Conservation (phyloP, 148 eudicot genomes). For the Arctostaphylos glauca region DNA sequence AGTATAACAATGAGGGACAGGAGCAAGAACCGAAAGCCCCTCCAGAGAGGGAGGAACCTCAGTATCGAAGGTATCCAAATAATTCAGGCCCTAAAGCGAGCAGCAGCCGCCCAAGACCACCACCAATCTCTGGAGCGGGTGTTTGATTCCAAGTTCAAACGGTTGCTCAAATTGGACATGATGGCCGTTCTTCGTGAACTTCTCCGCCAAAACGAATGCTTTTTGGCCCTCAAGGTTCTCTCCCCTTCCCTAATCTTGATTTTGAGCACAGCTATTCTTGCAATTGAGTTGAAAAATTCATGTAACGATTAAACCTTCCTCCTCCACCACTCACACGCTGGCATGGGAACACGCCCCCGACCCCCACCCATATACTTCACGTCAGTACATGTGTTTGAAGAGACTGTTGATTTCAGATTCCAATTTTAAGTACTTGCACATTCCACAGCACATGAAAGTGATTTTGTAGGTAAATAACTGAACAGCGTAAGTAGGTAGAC, state of each 20-base stretch:
- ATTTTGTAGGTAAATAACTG: neutral
- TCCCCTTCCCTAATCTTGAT: neutral
- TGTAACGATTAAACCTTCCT: neutral
- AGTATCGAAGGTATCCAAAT: constrained; percentile 70
- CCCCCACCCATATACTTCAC: no score
- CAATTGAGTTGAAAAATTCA: neutral
- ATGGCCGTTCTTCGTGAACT: constrained; percentile 68
- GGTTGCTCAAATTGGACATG: constrained; percentile 59
- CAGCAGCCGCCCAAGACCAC: constrained; percentile 14
- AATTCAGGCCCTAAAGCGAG: constrained; percentile 55
- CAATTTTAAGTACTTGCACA: neutral
- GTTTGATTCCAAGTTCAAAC: constrained; percentile 34
- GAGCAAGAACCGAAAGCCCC: constrained; percentile 66
- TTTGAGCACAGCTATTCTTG: neutral
- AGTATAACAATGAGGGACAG: constrained; percentile 55
- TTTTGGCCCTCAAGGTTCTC: constrained; percentile 48
- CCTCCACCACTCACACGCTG: neutral
- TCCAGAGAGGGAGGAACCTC: constrained; percentile 59
- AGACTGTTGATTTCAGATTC: neutral
- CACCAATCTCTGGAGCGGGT: constrained; percentile 25
- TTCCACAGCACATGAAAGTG: neutral
- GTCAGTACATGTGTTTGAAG: neutral
- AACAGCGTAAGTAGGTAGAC: neutral
- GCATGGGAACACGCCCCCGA: neutral
- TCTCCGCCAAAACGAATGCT: constrained; percentile 49